Evolutionary conservation across 2,329 filamentous ascomycete genomes (phyloP).

Genomic region (Pestalotiopsis sp.): DNA sequence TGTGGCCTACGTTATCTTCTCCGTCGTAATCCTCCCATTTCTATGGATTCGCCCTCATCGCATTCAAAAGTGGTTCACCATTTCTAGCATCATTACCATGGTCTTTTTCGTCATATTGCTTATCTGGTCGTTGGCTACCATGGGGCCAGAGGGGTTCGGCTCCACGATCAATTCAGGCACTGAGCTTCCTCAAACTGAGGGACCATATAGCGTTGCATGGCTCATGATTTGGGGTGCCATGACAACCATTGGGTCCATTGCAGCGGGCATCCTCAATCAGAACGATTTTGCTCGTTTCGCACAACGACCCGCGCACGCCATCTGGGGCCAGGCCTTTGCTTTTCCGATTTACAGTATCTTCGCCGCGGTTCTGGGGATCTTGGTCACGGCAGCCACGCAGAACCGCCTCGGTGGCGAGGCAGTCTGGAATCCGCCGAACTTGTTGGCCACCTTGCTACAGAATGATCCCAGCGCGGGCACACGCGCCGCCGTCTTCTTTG

Average conservation of each 20-base stretch:
- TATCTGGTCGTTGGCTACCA: slow-evolving; percentile 21
- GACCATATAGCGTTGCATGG: slow-evolving; percentile 21
- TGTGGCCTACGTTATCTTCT: slow-evolving; percentile 19
- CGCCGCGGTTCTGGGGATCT: slow-evolving; percentile 29
- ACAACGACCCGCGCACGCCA: slow-evolving; percentile 23
- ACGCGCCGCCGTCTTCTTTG: slow-evolving; percentile 20
- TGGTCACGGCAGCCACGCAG: slow-evolving; percentile 32
- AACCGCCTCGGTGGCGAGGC: slow-evolving; percentile 20
- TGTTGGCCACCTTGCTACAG: slow-evolving; percentile 25
- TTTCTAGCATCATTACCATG: slow-evolving; percentile 16
- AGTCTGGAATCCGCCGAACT: slow-evolving; percentile 3
- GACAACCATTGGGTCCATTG: slow-evolving; percentile 32
- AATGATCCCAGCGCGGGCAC: slow-evolving; percentile 24
- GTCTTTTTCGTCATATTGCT: slow-evolving; percentile 17
- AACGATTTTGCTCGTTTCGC: slow-evolving; percentile 35
- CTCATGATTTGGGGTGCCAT: slow-evolving; percentile 31
- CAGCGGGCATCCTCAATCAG: slow-evolving; percentile 34
- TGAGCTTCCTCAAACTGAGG: slow-evolving; percentile 1
- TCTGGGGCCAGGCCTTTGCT: slow-evolving; percentile 27
- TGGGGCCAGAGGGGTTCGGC: slow-evolving; percentile 19
- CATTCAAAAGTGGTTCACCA: slow-evolving; percentile 16
- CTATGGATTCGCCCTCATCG: slow-evolving; percentile 17
- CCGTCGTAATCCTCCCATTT: slow-evolving; percentile 19
- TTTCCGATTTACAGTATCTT: slow-evolving; percentile 25
- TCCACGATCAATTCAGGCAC: slow-evolving; percentile 18